Evolutionary conservation across 495 filamentous ascomycete species (phyloP).

Genomic region (Penicillium diatomitis): DNA sequence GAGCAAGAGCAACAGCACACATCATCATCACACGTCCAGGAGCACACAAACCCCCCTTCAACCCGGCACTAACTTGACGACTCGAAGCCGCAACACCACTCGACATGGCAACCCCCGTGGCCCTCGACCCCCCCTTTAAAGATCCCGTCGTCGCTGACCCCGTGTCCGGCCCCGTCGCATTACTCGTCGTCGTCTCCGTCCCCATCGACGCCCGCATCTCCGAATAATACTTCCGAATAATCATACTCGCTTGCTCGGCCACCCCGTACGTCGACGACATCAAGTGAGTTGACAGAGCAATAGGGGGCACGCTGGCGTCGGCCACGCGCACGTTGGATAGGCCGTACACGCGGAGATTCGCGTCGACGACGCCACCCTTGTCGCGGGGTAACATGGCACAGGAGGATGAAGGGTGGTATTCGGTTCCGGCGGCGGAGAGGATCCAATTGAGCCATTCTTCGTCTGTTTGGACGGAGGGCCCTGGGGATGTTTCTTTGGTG

Average conservation of each 20-base stretch:
- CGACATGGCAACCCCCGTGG: no score
- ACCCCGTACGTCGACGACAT: constrained; percentile 43
- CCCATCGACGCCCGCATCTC: neutral
- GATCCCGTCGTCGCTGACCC: no score
- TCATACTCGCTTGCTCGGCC: constrained; percentile 33
- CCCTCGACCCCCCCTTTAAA: no score
- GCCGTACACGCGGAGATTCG: constrained; percentile 39
- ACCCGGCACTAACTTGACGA: no score
- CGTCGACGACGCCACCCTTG: constrained; percentile 42
- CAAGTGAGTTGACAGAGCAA: constrained; percentile 40
- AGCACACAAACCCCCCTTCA: no score
- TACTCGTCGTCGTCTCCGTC: neutral
- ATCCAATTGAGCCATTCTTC: constrained; percentile 20
- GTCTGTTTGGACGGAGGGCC: constrained; percentile 13
- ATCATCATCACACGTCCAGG: no score
- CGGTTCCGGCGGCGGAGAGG: constrained; percentile 16
- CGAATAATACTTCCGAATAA: constrained; percentile 4
- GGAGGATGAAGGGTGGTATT: constrained; percentile 42
- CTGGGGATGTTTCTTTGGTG: constrained; percentile 18
- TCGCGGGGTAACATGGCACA: constrained; percentile 41
- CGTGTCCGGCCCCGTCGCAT: no score
- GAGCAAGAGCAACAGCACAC: no score
- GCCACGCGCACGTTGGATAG: constrained; percentile 43
- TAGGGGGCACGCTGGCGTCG: constrained; percentile 37
- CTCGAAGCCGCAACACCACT: no score